phyloP scores from a whole-genome alignment of 257 asterid genomes.

The Solanum neorickii region DNA sequence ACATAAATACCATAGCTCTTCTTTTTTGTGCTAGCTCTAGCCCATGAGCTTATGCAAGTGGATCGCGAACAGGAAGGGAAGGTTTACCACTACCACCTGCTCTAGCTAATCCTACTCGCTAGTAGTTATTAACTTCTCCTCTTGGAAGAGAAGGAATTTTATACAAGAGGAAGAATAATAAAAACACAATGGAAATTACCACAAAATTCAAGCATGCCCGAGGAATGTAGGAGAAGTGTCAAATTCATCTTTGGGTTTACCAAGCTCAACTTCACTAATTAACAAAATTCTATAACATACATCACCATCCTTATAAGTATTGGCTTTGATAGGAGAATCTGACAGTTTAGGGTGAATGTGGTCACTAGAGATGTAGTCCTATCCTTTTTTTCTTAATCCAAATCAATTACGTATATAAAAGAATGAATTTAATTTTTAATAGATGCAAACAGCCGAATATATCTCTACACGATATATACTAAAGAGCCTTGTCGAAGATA shows the following conservation, averaged over 20 bases:
- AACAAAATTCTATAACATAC: too few species aligned
- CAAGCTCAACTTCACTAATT: too few species aligned
- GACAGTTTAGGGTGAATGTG: too few species aligned
- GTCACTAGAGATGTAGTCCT: too few species aligned
- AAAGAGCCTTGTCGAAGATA: too few species aligned
- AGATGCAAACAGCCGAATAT: not conserved
- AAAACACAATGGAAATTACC: not conserved
- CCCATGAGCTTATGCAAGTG: slow-evolving; percentile 11
- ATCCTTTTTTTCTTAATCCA: too few species aligned
- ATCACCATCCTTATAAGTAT: too few species aligned
- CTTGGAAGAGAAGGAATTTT: not conserved
- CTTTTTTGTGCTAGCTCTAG: slow-evolving; percentile 21
- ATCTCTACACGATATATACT: not conserved
- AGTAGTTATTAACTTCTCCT: too few species aligned
- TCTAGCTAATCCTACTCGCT: not conserved
- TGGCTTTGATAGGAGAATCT: too few species aligned
- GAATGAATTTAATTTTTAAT: not conserved
- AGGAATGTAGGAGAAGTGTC: not conserved
- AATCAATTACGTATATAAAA: too few species aligned
- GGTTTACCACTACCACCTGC: too few species aligned
- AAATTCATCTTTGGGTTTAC: not conserved
- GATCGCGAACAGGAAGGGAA: not conserved
- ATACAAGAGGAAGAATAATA: slow-evolving; percentile 9
- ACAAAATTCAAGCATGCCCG: not conserved
- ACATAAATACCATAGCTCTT: slow-evolving; percentile 6